Percentiles rank a stretch among this genome's conserved stretches.
phyloP scores from a whole-genome alignment of 2,329 filamentous ascomycete species.

The Aureobasidium sp. region DNA sequence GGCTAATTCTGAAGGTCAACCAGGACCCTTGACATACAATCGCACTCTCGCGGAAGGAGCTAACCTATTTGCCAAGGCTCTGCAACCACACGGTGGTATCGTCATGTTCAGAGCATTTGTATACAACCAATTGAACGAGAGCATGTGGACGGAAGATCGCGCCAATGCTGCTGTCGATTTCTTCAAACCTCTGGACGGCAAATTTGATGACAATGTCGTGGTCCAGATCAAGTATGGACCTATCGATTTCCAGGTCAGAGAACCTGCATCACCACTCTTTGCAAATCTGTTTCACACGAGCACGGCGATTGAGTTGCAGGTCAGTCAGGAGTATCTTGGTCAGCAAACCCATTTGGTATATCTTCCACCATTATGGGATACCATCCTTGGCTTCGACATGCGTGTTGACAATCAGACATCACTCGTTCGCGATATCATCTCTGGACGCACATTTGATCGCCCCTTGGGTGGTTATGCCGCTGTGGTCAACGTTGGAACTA shows the following conservation, averaged over 20 bases:
- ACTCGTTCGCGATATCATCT: conserved; percentile 65
- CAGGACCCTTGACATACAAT: conserved; percentile 74
- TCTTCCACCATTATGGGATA: conserved; percentile 73
- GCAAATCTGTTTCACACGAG: conserved; percentile 53
- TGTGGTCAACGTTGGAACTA: conserved; percentile 73
- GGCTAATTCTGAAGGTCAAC: conserved; percentile 77
- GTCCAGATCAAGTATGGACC: conserved; percentile 80
- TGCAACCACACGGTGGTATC: conserved; percentile 65
- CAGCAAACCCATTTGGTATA: conserved; percentile 77
- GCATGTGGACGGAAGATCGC: conserved; percentile 71
- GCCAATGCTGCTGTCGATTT: conserved; percentile 76
- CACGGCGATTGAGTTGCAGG: conserved; percentile 69
- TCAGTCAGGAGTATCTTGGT: conserved; percentile 76
- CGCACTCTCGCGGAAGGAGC: conserved; percentile 74
- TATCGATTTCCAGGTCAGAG: conserved; percentile 78
- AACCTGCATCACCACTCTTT: conserved; percentile 72
- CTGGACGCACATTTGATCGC: conserved; percentile 65
- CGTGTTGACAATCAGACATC: conserved; percentile 64
- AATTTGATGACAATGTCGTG: conserved; percentile 76
- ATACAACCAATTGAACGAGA: conserved; percentile 66
- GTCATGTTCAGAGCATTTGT: conserved; percentile 80
- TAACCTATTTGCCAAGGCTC: conserved; percentile 70
- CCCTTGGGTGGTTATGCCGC: conserved; percentile 68
- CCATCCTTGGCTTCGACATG: conserved; percentile 72
- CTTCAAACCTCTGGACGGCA: conserved; percentile 68